These are phyloP conservation scores for Volvox reticuliferus DNA, from an alignment of 139 green algal genomes.

Conservation along the genomic window DNA sequence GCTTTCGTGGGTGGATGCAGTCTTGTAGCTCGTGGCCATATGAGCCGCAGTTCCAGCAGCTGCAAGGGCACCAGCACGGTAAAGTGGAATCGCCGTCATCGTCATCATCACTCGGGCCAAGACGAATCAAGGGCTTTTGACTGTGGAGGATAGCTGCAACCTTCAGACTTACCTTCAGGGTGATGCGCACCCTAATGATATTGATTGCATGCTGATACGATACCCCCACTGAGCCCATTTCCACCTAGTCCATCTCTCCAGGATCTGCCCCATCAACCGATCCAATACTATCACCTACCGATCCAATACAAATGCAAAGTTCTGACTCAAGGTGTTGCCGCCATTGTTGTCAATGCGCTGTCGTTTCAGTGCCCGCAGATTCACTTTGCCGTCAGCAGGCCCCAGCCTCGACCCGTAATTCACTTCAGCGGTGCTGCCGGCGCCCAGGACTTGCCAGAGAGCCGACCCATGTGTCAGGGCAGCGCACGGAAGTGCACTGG, in stretches of 20 bases:
- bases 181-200: no score
- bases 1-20: conserved; percentile 5
- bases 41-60: conserved; percentile 31
- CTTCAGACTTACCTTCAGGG: no score
- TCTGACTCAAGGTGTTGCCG: background rate
- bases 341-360: background rate
- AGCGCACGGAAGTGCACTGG: background rate
- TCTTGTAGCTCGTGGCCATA: conserved; percentile 1
- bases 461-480: background rate
- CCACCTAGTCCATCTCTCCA: no score
- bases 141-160: no score
- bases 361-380: background rate
- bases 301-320: conserved; percentile 1
- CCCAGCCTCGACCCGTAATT: no score
- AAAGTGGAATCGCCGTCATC: no score
- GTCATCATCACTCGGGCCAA: no score
- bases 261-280: no score
- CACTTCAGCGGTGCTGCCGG: background rate
- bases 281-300: background rate
- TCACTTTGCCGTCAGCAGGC: background rate
- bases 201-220: no score
- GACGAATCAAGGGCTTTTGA: no score
- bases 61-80: background rate
- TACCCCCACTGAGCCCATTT: no score
- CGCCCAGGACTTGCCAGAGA: background rate